Evolutionary conservation across 495 filamentous ascomycete species (phyloP), one percentile per base, ranked within the genome.

Genomic region (Xanthoparmelia taractica): DNA sequence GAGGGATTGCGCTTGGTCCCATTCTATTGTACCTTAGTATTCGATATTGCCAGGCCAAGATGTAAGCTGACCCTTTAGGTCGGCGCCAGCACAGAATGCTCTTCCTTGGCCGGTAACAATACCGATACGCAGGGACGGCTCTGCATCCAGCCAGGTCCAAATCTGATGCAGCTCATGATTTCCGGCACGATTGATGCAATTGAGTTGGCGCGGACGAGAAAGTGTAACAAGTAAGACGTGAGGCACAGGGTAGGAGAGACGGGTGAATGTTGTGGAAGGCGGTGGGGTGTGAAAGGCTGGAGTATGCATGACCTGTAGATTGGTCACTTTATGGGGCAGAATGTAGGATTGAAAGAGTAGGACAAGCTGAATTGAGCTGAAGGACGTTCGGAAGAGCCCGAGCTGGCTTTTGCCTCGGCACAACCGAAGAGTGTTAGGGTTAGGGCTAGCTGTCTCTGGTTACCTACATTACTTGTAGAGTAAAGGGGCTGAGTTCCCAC

Each of bases 11-110:
- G 25, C 4, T 41, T 50, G 56, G 67, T 65, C 62, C 63, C 65
- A 63, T 66, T 66, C 65, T 59, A 20, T 25, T 54, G 25, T 40
- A 34, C 43, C n/a, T 58, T 41, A 57, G 40, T 40, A 38, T 48
- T 17, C 59, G 38, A 54, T 11, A 25, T 58, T 50, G 60, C 55
- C 2, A n/a, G 20, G 20, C 45, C 8, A n/a, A 48, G 45, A 25
- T 4, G n/a, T 17, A n/a, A 6, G 38, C 52, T 15, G 59, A 78
- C 78, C 80, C 68, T 82, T 83, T 43, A 85, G 63, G 72, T 85
- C 83, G 6, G 82, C 81, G 1, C 83, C 83, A 0, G 83, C 83
- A 66, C 81, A 85, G 61, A 85, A 85, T 3, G 83, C 80, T 58
- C 78, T 74, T 25, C 83, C 83, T 23, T 71, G 73, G 0, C 83